Evolutionary conservation across 148 eudicot genomes (phyloP).

Genomic region (Heliosperma pusillum): DNA sequence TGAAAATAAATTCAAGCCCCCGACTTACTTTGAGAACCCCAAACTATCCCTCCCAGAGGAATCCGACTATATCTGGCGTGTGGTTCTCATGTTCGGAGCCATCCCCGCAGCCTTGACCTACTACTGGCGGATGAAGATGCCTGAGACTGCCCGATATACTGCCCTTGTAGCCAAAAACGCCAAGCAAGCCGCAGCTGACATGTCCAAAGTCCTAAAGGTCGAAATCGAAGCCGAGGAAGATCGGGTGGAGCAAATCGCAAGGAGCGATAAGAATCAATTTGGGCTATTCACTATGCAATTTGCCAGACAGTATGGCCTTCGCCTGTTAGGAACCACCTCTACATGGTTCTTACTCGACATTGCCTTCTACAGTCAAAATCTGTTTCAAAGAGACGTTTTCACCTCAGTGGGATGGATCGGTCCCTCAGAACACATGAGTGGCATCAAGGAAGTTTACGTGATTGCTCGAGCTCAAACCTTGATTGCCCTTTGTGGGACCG

Average conservation of each 20-base stretch:
- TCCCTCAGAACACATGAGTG: conserved; percentile 40
- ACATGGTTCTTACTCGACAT: conserved; percentile 26
- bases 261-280: not conserved
- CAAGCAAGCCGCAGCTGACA: conserved; percentile 27
- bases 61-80: conserved; percentile 37
- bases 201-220: conserved; percentile 20
- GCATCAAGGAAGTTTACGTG: conserved; percentile 44
- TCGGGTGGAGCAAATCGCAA: conserved; percentile 6
- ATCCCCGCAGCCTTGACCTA: conserved; percentile 50
- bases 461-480: conserved; percentile 57
- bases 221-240: conserved; percentile 14
- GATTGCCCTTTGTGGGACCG: conserved; percentile 59
- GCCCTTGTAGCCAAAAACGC: conserved; percentile 61
- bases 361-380: conserved; percentile 65
- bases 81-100: conserved; percentile 55
- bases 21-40: conserved; percentile 9
- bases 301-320: conserved; percentile 20
- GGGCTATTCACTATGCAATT: conserved; percentile 21
- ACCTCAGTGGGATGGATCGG: conserved; percentile 59
- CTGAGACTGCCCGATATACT: conserved; percentile 64
- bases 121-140: conserved; percentile 59
- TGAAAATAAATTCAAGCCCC: conserved; percentile 10
- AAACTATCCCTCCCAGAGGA: conserved; percentile 23
- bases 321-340: conserved; percentile 16
- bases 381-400: conserved; percentile 61